Percentiles rank a stretch among this genome's conserved stretches.
These are phyloP conservation scores for Pisolithus tinctorius DNA, from an alignment of 768 basidiomycete genomes.

Conservation along the genomic window DNA sequence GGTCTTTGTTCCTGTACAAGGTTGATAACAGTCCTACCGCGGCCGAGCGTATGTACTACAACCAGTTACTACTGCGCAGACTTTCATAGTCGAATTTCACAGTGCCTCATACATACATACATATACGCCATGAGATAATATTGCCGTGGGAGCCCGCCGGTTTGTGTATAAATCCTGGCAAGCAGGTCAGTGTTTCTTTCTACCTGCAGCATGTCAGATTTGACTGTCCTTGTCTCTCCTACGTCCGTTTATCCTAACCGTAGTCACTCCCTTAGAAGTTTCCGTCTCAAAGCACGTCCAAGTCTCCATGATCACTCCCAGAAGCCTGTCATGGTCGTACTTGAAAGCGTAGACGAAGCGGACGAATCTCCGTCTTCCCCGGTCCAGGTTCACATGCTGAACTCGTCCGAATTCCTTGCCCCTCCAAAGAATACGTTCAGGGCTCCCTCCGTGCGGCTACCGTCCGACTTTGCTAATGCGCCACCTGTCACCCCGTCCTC, in stretches of 20 bases:
- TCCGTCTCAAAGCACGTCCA: conserved; percentile 22
- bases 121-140: background rate
- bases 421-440: conserved; percentile 25
- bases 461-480: conserved; percentile 1
- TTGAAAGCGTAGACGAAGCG: conserved; percentile 19
- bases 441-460: conserved; percentile 7
- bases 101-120: too few species aligned
- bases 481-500: conserved; percentile 10
- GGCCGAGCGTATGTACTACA: too few species aligned
- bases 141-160: background rate
- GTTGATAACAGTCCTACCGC: too few species aligned
- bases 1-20: conserved; percentile 40
- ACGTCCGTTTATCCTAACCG: conserved; percentile 18
- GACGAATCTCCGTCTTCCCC: conserved; percentile 21
- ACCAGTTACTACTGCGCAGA: too few species aligned
- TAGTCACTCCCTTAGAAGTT: conserved; percentile 15
- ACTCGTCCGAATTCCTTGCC: conserved; percentile 16
- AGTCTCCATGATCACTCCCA: conserved; percentile 21
- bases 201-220: conserved; percentile 20
- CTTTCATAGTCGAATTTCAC: too few species aligned
- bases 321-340: conserved; percentile 25
- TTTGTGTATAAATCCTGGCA: too few species aligned
- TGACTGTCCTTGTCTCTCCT: conserved; percentile 28
- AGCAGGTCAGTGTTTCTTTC: background rate
- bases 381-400: conserved; percentile 11